Evolutionary conservation across 371 early-diverging fungal species (phyloP).

Genomic region (Basidiobolus meristosporus): DNA sequence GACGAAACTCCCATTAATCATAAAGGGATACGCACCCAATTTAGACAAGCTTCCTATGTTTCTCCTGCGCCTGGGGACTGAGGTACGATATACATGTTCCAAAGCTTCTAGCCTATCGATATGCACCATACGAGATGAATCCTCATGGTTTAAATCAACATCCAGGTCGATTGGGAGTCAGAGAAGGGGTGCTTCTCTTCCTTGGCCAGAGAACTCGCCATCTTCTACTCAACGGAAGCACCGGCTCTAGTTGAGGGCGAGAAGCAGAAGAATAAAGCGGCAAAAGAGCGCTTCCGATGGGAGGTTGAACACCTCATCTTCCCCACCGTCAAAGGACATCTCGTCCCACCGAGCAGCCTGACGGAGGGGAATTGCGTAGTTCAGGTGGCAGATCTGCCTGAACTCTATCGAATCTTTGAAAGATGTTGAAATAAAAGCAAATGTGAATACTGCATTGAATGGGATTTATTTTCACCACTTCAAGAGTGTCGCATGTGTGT

Average conservation of each 20-base stretch:
- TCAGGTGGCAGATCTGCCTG: constrained; percentile 63
- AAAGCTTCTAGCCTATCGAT: no score
- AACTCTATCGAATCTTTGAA: constrained; percentile 85
- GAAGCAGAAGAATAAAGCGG: constrained; percentile 2
- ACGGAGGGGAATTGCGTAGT: constrained; percentile 27
- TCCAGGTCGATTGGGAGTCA: constrained; percentile 58
- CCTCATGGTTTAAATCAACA: background rate
- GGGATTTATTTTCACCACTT: no score
- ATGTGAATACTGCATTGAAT: no score
- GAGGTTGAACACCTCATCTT: constrained; percentile 58
- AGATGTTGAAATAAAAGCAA: constrained; percentile 63
- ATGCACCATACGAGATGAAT: constrained; percentile 2
- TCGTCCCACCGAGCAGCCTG: constrained; percentile 34
- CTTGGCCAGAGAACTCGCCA: constrained; percentile 47
- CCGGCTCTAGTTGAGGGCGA: constrained; percentile 11
- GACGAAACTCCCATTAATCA: constrained; percentile 49
- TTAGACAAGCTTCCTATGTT: constrained; percentile 70
- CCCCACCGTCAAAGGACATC: constrained; percentile 44
- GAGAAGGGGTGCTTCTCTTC: constrained; percentile 65
- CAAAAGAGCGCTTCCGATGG: constrained; percentile 19
- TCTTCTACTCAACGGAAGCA: constrained; percentile 61
- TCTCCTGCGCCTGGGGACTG: constrained; percentile 50
- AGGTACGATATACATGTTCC: constrained; percentile 17
- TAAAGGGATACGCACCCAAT: constrained; percentile 58
- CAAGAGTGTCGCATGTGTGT: no score